A percentile compares a stretch with the other conserved stretches of the same genome.
These are phyloP conservation scores for Trypanosoma platydactyli DNA, from an alignment of 208 protist species.

Conservation along the genomic window DNA sequence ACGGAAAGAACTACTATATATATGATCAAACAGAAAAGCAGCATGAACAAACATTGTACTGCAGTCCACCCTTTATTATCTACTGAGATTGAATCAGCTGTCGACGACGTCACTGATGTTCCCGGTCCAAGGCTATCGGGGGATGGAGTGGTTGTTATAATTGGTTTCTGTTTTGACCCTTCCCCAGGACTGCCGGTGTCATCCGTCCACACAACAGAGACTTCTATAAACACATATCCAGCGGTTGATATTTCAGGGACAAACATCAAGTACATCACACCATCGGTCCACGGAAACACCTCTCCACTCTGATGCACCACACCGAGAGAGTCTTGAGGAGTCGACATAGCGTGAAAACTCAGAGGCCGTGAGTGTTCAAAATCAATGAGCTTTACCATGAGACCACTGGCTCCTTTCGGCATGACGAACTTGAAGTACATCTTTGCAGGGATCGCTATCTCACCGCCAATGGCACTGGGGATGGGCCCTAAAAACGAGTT, in stretches of 20 bases:
- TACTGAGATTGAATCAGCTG: background rate
- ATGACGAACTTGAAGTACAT: conserved; percentile 63
- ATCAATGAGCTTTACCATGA: conserved; percentile 17
- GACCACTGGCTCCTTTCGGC: conserved; percentile 33
- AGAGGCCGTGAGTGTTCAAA: background rate
- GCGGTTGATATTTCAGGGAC: conserved; percentile 1
- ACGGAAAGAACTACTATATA: conserved; percentile 51
- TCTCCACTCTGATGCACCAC: conserved; percentile 12
- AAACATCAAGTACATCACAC: conserved; percentile 23
- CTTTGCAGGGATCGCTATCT: conserved; percentile 20
- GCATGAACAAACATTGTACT: conserved; percentile 16
- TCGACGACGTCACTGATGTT: background rate
- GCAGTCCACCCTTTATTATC: conserved; percentile 13
- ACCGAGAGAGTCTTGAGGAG: background rate
- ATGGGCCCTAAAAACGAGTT: conserved; percentile 58
- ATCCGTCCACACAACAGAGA: conserved; percentile 25
- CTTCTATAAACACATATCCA: background rate
- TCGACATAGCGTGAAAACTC: conserved; percentile 16
- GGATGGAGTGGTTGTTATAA: background rate
- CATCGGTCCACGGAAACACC: conserved; percentile 22
- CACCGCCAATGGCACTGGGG: conserved; percentile 20
- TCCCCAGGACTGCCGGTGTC: background rate
- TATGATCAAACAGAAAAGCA: conserved; percentile 27
- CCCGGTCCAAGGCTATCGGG: background rate
- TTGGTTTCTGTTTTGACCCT: background rate